Evolutionary conservation across 2,329 filamentous ascomycete species (phyloP), one percentile per base, ranked within the genome.

Genomic region (Ploettnerulaceae sp.): DNA sequence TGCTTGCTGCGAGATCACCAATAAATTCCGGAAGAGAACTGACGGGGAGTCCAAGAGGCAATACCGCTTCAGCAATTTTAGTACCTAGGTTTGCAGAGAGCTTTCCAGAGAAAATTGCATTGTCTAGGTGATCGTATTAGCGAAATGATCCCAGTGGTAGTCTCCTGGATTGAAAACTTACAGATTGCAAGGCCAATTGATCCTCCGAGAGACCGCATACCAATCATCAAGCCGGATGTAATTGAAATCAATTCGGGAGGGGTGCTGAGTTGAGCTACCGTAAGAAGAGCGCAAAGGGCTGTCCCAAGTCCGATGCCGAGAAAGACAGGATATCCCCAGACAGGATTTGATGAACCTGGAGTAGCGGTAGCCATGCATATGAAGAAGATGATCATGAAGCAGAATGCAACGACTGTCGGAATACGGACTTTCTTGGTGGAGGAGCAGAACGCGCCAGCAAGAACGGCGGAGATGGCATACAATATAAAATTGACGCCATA

Each of bases 131-230:
- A 28, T 22, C 40, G 47, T 35, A 28, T 42, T 14, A 22, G 14
- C 15, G 8, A 8, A n/a, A 15, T 11, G 14, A 14, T 29, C 2
- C 7, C 21, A 14, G 12, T 3, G 3, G 5, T n/a, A 12, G 6
- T 14, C 2, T 37, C 34, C 14, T 7, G 12, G 17, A n/a, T n/a
- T 7, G 3, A 24, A 25, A 21, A 48, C 48, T 42, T 40, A 52
- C 49, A 65, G 34, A 75, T 66, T 3, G 73, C 74, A 12, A 77
- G 60, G 21, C 73, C 74, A 8, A 76, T 57, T 1, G 72, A 71
- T 37, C 69, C 69, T 3, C 74, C 74, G 3, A 77, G 64, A 11
- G 66, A 68, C 5, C 68, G 57, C 2, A 67, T 55, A 25, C 64
- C 58, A 22, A 70, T 68, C 25, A 70, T 59, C 12, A 71, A 56